A percentile compares a stretch with the other conserved stretches of the same genome.
phyloP scores from a whole-genome alignment of 2,329 filamentous ascomycete genomes.

The Ascochyta pisi region DNA sequence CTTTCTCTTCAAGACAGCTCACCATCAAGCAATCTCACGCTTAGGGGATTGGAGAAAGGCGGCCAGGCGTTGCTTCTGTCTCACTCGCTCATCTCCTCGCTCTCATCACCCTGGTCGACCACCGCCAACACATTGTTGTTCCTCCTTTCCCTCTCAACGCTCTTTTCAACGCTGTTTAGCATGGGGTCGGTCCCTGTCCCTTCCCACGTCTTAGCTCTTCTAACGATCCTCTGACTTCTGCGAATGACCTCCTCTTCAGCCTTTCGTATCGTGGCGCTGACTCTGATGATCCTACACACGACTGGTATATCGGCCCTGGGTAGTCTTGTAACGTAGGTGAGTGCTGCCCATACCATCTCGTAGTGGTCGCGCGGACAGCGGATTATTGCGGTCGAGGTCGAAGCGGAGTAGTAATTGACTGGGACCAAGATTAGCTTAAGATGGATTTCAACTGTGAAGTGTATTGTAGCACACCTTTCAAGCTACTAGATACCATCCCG shows the following conservation, averaged over 20 bases:
- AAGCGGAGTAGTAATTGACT: constrained; percentile 92
- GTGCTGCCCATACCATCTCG: constrained; percentile 85
- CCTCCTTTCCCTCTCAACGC: constrained; percentile 12
- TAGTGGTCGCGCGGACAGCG: constrained; percentile 83
- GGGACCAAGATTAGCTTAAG: background rate
- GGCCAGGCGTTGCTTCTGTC: background rate
- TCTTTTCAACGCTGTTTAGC: constrained; percentile 12
- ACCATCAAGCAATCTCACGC: background rate
- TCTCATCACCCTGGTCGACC: constrained; percentile 24
- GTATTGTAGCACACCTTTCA: constrained; percentile 66
- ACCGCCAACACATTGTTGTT: constrained; percentile 13
- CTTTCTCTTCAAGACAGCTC: background rate
- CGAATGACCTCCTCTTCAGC: constrained; percentile 88
- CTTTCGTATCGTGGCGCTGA: constrained; percentile 92
- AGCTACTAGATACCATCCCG: constrained; percentile 72
- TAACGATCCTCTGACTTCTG: constrained; percentile 74
- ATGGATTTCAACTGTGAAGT: background rate
- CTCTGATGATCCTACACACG: constrained; percentile 82
- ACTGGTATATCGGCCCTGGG: constrained; percentile 70
- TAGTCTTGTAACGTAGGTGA: constrained; percentile 79
- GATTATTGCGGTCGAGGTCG: constrained; percentile 94
- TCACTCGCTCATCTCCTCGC: constrained; percentile 34
- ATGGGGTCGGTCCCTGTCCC: constrained; percentile 12
- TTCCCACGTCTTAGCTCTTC: constrained; percentile 65
- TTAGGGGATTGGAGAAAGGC: rapidly evolving